Evolutionary conservation across 192 early-diverging fungal species (phyloP), one percentile per base, ranked within the genome.

Genomic region (Blastocladiella britannica): DNA sequence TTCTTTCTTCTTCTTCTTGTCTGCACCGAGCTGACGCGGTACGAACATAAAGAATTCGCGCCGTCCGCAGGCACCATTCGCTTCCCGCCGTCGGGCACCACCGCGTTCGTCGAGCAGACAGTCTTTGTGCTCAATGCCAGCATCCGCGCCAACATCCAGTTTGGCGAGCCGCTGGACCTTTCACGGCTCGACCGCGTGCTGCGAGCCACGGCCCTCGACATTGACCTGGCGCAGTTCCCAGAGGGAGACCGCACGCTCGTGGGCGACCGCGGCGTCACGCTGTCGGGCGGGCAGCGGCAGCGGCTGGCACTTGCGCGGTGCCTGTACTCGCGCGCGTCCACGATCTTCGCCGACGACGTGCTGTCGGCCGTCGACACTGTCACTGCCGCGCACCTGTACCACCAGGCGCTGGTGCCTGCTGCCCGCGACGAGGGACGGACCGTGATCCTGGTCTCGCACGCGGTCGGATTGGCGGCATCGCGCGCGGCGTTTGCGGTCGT

Each of bases 341-440:
- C 81, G 5, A 68, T 88, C 31, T 60, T 94, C 4, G 60, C 91
- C 29, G 91, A 94, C 56, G 89, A 94, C 61, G 81, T 82, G 5
- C 69, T 94, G 8, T 72, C 70, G 22, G 70, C 72, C 12, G 70
- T 83, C 0, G 79, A 79, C 51, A 65, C 67, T 6, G 67, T 65
- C 20, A 68, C 70, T 0, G 72, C 73, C 7, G 58, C 57, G 8
- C 67, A 66, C 23, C 68, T 82, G 7, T 81, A 73, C 54, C 65
- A 65, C 25, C 66, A 73, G 18, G 37, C 37, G 37, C 37, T 47
- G 15, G 37, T 77, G 72, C 53, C 63, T 72, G 29, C 60, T 52
- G 51, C 66, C 66, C 1, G 24, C 25, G 15, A 9, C 62, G 22
- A 28, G 64, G 7, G 60, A 60, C 12, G 23, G 37, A 47, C 37